phyloP scores from a whole-genome alignment of 164 flowering plant species.

The Taxillus chinensis region DNA sequence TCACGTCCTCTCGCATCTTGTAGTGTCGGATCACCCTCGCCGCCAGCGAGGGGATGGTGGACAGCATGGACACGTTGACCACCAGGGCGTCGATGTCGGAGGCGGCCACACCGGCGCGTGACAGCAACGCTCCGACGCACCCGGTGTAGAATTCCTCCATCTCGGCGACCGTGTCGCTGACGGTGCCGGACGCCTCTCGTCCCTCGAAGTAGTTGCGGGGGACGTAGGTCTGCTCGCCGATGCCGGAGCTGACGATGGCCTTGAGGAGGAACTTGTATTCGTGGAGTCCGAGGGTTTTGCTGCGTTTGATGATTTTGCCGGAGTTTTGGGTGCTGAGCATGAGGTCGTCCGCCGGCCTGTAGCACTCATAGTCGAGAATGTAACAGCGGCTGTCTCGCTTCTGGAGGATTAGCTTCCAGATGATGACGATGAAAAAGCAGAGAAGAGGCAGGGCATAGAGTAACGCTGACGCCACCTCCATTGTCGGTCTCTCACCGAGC shows the following conservation, averaged over 20 bases:
- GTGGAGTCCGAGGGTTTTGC: constrained; percentile 38
- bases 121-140: constrained; percentile 27
- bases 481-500: not conserved
- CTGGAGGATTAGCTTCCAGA: constrained; percentile 16
- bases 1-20: constrained; percentile 45
- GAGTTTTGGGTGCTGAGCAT: constrained; percentile 31
- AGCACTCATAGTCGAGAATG: constrained; percentile 46
- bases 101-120: constrained; percentile 23
- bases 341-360: constrained; percentile 42
- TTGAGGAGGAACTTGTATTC: constrained; percentile 59
- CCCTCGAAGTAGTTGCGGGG: constrained; percentile 37
- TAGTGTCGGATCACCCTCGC: constrained; percentile 39
- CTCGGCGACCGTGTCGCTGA: constrained; percentile 28
- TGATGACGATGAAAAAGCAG: constrained; percentile 8
- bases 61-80: constrained; percentile 51
- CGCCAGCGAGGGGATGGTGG: constrained; percentile 34
- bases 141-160: constrained; percentile 56
- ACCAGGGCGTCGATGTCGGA: constrained; percentile 48
- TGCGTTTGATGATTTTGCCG: constrained; percentile 41
- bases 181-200: constrained; percentile 27
- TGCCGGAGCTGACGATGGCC: constrained; percentile 59
- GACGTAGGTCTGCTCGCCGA: constrained; percentile 62
- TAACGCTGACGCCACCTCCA: constrained; percentile 15
- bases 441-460: constrained; percentile 7
- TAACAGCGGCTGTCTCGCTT: constrained; percentile 34